phyloP scores from a whole-genome alignment of 148 eudicot species.

The Nyssa sinensis region DNA sequence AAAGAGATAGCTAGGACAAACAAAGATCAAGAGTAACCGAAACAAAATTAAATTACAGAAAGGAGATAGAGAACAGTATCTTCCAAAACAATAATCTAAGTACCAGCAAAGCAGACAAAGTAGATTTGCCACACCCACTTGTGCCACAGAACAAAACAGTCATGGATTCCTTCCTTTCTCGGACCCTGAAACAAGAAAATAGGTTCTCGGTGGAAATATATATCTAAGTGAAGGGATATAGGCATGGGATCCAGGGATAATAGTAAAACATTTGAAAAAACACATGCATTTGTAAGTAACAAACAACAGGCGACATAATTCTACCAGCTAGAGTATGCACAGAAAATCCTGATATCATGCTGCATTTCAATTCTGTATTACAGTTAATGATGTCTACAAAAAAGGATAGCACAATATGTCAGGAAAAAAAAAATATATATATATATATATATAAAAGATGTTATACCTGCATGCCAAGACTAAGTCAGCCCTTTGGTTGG shows the following conservation, averaged over 20 bases:
- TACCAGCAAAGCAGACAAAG: slow-evolving; percentile 94
- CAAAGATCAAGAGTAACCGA: no score
- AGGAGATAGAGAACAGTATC: background rate
- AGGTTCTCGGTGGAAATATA: background rate
- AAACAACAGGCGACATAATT: no score
- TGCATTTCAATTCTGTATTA: no score
- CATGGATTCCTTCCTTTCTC: slow-evolving; percentile 88
- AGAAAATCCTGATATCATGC: no score
- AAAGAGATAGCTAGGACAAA: no score
- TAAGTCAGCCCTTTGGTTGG: slow-evolving; percentile 88
- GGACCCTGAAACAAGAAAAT: slow-evolving; percentile 50
- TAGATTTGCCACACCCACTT: slow-evolving; percentile 98
- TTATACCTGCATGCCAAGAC: slow-evolving; percentile 90
- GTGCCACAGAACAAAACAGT: slow-evolving; percentile 91
- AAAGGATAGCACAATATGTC: background rate
- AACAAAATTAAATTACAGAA: no score
- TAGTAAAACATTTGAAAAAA: no score
- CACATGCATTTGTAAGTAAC: no score
- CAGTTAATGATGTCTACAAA: background rate
- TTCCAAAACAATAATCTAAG: background rate
- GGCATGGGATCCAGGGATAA: no score
- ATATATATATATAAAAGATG: background rate
- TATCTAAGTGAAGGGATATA: no score
- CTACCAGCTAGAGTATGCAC: no score
- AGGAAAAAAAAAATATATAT: background rate